Conservation (phyloP, 176 grass and related monocot species). For the Ananas comosus region DNA sequence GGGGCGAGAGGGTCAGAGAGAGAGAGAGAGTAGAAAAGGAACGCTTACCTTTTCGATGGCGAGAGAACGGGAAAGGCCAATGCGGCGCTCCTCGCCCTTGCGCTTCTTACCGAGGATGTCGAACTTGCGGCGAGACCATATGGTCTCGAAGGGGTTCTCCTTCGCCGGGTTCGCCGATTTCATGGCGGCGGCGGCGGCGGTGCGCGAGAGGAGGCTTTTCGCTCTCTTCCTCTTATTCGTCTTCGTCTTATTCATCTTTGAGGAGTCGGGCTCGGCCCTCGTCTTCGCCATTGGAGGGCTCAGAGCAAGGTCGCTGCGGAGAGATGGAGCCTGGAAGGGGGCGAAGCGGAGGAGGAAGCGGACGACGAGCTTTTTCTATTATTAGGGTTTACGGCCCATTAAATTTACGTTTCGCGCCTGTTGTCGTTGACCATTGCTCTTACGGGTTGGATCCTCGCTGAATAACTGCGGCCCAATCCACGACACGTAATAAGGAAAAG, state of each 20-base stretch:
- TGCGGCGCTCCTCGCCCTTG: constrained; percentile 78
- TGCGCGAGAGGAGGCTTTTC: constrained; percentile 30
- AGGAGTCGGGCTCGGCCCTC: constrained; percentile 4
- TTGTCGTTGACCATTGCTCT: neutral
- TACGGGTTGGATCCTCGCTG: neutral
- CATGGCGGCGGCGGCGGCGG: constrained; percentile 24
- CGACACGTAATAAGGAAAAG: neutral
- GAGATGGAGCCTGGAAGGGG: neutral
- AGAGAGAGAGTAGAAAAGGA: neutral
- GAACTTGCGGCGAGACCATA: constrained; percentile 94
- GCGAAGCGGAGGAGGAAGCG: no score
- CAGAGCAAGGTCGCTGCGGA: neutral
- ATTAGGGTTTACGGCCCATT: no score
- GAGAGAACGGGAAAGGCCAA: constrained; percentile 52
- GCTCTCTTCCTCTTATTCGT: constrained; percentile 44
- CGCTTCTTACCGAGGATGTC: constrained; percentile 83
- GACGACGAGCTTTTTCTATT: no score
- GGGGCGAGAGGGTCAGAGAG: no score
- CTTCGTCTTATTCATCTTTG: constrained; percentile 1
- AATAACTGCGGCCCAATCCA: constrained; percentile 11
- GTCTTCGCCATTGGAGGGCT: constrained; percentile 45
- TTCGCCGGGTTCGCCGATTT: constrained; percentile 16
- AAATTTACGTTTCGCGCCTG: no score
- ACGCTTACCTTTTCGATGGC: constrained; percentile 60
- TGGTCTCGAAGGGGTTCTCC: constrained; percentile 82